Conservation (phyloP, 176 grass and related monocot genomes). For the Otatea glauca region DNA sequence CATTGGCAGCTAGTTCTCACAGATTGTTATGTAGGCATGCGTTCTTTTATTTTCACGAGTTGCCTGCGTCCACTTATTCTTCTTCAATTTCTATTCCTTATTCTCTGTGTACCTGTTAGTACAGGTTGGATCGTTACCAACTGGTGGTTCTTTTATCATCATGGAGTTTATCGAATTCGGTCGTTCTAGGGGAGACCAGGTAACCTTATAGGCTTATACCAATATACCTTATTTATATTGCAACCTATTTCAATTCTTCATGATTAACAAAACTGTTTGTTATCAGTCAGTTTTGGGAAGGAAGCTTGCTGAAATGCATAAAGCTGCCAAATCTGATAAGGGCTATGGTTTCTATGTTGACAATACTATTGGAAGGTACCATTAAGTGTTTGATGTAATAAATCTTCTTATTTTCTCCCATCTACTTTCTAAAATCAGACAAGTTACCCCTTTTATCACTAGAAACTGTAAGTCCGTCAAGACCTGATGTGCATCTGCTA, state of each 20-base stretch:
- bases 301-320: constrained; percentile 88
- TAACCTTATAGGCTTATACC: constrained; percentile 35
- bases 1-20: neutral
- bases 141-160: constrained; percentile 90
- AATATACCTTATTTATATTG: constrained; percentile 10
- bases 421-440: neutral
- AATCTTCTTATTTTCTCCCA: neutral
- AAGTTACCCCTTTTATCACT: neutral
- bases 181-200: constrained; percentile 76
- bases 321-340: constrained; percentile 69
- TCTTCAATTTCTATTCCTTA: neutral
- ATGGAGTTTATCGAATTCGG: constrained; percentile 98
- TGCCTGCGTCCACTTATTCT: neutral
- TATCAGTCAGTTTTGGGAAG: constrained; percentile 71
- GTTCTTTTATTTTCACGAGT: constrained; percentile 4
- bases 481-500: neutral
- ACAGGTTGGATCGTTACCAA: constrained; percentile 74
- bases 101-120: neutral
- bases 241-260: neutral
- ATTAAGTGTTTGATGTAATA: neutral
- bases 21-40: neutral
- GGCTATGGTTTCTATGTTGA: constrained; percentile 73
- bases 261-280: constrained; percentile 34
- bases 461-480: neutral
- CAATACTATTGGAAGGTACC: constrained; percentile 83